A percentile compares a stretch with the other conserved stretches of the same genome.
phyloP scores from a whole-genome alignment of 2,329 filamentous ascomycete genomes.

The Pseudogymnoascus sp. region DNA sequence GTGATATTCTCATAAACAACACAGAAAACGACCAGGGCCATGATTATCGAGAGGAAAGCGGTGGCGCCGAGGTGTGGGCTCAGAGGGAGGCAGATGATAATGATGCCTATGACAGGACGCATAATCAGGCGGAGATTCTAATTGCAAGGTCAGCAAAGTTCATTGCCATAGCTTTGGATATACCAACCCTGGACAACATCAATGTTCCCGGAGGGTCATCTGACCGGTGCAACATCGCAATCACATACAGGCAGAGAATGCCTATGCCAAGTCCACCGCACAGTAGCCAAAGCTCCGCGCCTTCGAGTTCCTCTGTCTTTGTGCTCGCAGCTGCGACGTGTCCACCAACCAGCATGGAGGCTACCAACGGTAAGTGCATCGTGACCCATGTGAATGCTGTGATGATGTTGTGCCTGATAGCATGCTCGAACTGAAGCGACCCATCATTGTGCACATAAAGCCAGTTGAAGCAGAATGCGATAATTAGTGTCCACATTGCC shows the following conservation, averaged over 20 bases:
- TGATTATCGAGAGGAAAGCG: conserved; percentile 34
- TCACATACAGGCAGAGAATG: conserved; percentile 36
- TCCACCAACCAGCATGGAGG: conserved; percentile 38
- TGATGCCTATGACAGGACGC: conserved; percentile 29
- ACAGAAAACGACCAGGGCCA: conserved; percentile 35
- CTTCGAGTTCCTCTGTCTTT: conserved; percentile 30
- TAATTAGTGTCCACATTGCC: conserved; percentile 39
- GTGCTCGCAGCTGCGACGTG: conserved; percentile 37
- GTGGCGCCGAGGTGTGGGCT: conserved; percentile 27
- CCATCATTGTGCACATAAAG: conserved; percentile 41
- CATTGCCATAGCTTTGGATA: background rate
- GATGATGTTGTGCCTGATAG: conserved; percentile 31
- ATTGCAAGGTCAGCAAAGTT: conserved; percentile 7
- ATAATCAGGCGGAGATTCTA: conserved; percentile 14
- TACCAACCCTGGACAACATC: conserved; percentile 14
- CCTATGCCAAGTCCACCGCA: conserved; percentile 38
- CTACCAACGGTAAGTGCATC: conserved; percentile 37
- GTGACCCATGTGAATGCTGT: conserved; percentile 38
- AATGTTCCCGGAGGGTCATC: conserved; percentile 28
- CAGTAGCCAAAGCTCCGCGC: conserved; percentile 38
- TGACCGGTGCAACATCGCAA: conserved; percentile 34
- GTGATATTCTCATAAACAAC: conserved; percentile 37
- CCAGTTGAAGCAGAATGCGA: conserved; percentile 43
- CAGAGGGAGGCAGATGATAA: conserved; percentile 30
- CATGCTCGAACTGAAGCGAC: conserved; percentile 34